A percentile compares a stretch with the other conserved stretches of the same genome.
Conservation (phyloP, 2,329 filamentous ascomycete genomes). For the Drechmeria coniospora region DNA sequence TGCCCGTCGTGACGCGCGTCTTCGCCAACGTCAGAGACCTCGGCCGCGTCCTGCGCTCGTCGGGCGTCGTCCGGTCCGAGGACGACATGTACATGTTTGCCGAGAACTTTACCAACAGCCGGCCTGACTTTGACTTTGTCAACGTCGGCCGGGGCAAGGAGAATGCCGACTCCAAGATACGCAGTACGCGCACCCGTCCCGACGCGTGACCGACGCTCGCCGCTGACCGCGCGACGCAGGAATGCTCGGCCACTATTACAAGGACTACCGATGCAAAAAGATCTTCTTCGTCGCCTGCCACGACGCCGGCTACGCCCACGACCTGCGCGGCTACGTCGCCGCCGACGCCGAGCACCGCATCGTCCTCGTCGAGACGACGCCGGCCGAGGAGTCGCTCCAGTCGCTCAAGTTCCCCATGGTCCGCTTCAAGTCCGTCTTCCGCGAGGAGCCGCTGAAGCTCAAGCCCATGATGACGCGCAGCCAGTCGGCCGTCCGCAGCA, state of each 20-base stretch:
- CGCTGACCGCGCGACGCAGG: background rate
- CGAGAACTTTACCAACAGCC: background rate
- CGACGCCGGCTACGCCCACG: background rate
- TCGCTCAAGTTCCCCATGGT: background rate
- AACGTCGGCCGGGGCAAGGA: conserved; percentile 1
- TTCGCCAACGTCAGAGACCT: background rate
- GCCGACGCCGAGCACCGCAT: background rate
- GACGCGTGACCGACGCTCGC: background rate
- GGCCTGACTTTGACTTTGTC: conserved; percentile 1
- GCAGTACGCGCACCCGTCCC: background rate
- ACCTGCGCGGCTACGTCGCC: background rate
- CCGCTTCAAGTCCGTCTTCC: background rate
- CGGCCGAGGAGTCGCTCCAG: background rate
- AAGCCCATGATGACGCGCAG: background rate
- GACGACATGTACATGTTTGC: conserved; percentile 1
- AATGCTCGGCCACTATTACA: background rate
- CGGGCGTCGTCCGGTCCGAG: background rate
- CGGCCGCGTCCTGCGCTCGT: background rate
- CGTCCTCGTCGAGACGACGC: conserved; percentile 1
- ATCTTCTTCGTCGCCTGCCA: conserved; percentile 1
- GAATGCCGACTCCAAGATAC: conserved; percentile 1
- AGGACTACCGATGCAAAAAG: conserved; percentile 1
- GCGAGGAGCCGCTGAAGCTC: background rate
- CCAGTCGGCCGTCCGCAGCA: background rate
- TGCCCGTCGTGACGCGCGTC: background rate